A percentile compares a stretch with the other conserved stretches of the same genome.
phyloP scores from a whole-genome alignment of 1,284 basidiomycete genomes.

The Ganoderma meredithae region DNA sequence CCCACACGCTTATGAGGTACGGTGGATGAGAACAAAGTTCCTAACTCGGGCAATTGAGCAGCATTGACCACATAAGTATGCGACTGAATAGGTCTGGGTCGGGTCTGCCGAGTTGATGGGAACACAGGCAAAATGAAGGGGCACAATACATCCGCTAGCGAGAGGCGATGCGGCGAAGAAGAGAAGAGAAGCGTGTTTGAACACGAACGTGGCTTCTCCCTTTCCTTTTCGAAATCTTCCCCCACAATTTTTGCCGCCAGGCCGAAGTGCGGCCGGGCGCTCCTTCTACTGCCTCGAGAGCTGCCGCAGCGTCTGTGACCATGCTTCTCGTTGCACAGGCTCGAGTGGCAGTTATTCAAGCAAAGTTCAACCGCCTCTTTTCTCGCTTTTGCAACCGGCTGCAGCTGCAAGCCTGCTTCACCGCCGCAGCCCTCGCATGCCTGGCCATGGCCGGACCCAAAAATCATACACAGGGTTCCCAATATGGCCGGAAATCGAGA shows the following conservation, averaged over 20 bases:
- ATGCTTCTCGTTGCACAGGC: background rate
- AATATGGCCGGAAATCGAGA: background rate
- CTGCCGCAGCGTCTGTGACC: background rate
- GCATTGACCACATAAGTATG: background rate
- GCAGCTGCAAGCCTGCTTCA: no score
- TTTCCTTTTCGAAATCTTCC: conserved; percentile 1
- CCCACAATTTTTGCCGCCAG: background rate
- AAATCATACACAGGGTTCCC: background rate
- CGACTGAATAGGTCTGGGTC: background rate
- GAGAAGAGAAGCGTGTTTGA: background rate
- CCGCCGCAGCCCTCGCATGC: no score
- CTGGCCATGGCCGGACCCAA: no score
- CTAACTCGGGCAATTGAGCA: background rate
- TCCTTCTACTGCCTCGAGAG: background rate
- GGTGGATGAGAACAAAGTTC: background rate
- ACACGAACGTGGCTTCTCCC: background rate
- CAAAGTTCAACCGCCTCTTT: background rate
- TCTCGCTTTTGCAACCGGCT: background rate
- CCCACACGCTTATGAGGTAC: background rate
- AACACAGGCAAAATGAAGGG: background rate
- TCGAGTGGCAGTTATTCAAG: no score
- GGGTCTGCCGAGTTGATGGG: background rate
- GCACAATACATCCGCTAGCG: background rate
- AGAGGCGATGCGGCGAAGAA: background rate
- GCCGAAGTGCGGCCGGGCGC: background rate